Evolutionary conservation across 2,329 filamentous ascomycete genomes (phyloP).

Genomic region (Trichoderma sp.): DNA sequence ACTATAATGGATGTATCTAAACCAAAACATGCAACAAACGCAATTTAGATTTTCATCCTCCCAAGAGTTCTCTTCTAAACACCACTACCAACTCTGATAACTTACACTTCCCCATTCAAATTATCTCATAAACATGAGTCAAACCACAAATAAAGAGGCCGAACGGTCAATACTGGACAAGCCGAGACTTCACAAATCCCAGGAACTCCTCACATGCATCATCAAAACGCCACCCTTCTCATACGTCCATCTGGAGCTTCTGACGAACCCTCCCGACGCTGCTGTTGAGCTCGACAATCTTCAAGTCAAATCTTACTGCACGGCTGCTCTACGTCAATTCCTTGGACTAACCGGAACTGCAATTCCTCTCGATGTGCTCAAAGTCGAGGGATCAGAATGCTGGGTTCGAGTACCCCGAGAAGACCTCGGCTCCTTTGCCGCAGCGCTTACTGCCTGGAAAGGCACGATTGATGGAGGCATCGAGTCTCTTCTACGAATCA

Average conservation of each 20-base stretch:
- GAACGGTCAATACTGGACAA: conserved; percentile 28
- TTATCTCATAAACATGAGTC: conserved; percentile 24
- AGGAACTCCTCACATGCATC: conserved; percentile 51
- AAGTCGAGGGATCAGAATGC: conserved; percentile 51
- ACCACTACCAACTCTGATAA: background rate
- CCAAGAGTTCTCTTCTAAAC: too few species aligned
- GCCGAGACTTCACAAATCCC: conserved; percentile 38
- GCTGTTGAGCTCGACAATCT: conserved; percentile 53
- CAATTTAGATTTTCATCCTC: conserved; percentile 1
- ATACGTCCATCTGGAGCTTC: conserved; percentile 55
- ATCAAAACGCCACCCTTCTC: conserved; percentile 52
- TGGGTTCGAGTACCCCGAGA: conserved; percentile 64
- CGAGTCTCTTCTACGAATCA: conserved; percentile 53
- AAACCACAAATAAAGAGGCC: conserved; percentile 22
- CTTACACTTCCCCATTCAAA: too few species aligned
- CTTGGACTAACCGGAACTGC: conserved; percentile 66
- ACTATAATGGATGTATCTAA: background rate
- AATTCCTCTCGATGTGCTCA: conserved; percentile 68
- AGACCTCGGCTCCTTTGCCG: conserved; percentile 59
- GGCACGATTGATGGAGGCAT: conserved; percentile 43
- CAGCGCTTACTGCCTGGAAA: conserved; percentile 64
- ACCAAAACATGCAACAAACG: conserved; percentile 11
- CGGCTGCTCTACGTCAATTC: conserved; percentile 62
- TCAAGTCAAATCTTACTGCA: conserved; percentile 61
- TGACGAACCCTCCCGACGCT: conserved; percentile 30